phyloP scores from a whole-genome alignment of 352 stramenopile genomes.

The Pythium sp. region DNA sequence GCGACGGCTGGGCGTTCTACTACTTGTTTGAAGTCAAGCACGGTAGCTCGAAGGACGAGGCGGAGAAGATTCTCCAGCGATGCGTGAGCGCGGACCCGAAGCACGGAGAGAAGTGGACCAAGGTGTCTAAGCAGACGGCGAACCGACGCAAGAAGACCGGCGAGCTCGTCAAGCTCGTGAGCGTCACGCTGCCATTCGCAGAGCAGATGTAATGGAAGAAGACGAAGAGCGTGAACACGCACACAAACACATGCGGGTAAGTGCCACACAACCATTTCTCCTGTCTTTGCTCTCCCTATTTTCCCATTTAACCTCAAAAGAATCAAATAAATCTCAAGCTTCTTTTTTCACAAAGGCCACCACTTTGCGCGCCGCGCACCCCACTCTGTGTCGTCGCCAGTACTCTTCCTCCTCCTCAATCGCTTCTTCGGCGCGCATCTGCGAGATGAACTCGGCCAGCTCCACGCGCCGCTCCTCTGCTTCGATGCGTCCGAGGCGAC shows the following conservation, averaged over 20 bases:
- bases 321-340: slow-evolving; percentile 21
- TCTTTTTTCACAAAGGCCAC: slow-evolving; percentile 64
- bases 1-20: slow-evolving; percentile 97
- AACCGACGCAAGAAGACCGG: slow-evolving; percentile 82
- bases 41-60: slow-evolving; percentile 66
- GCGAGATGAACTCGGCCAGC: slow-evolving; percentile 92
- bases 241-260: slow-evolving; percentile 3
- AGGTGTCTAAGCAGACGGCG: slow-evolving; percentile 90
- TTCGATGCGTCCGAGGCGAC: slow-evolving; percentile 76
- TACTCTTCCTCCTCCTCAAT: slow-evolving; percentile 87
- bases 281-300: neutral
- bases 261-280: slow-evolving; percentile 4
- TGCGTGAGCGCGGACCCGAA: slow-evolving; percentile 92
- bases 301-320: neutral
- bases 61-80: slow-evolving; percentile 82
- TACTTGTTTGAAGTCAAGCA: slow-evolving; percentile 97
- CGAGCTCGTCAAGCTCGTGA: slow-evolving; percentile 80
- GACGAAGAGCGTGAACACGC: neutral
- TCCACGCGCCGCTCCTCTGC: slow-evolving; percentile 86
- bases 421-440: slow-evolving; percentile 88
- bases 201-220: slow-evolving; percentile 28
- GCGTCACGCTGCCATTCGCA: slow-evolving; percentile 68
- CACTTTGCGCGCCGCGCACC: slow-evolving; percentile 49
- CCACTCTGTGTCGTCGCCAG: slow-evolving; percentile 54
- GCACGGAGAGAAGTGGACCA: slow-evolving; percentile 94